Evolutionary conservation across 2,329 filamentous ascomycete genomes (phyloP), one percentile per base, ranked within the genome.

Genomic region (Hypomyces rosellus): DNA sequence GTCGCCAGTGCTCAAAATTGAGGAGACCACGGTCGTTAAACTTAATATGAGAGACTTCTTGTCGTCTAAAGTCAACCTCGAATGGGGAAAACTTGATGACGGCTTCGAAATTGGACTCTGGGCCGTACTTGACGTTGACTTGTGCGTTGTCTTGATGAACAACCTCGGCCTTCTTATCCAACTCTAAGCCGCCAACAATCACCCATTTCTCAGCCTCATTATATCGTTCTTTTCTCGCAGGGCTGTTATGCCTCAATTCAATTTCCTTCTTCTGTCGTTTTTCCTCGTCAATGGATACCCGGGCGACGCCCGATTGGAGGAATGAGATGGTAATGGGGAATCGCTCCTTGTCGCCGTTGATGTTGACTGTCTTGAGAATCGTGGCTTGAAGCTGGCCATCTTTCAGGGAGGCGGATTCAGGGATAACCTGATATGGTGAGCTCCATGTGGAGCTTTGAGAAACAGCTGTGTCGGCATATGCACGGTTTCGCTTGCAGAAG

Each of bases 401-500:
- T 53, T 85, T 83, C 68, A 96, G 86, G 8, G 79, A 78, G 52
- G 93, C 74, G 1, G 89, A 86, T 30, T 85, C 78, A 47, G 86
- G 72, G 39, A 84, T 75, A 56, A 99, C 77, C 56, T 78, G 76
- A 71, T 97, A 99, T 0, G 92, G 92, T 7, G 89, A 84, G 57
- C 75, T 74, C 87, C 89, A 96, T 25, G 77, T 74, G 8, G 81
- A 77, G 53, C 81, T 83, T 50, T 81, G 72, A 39, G 81, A 73
- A 42, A 80, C 71, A 55, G 84, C 89, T 56, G 80, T 75, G 69
- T 97, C 91, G 65, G 93, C 93, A 65, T 88, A 91, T 37, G 82
- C 87, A 66, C 93, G 84, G 72, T 97, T 97, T 57, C 93, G 88
- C 67, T 90, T 93, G 73, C 93, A 99, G 75, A 99, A 99, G 62